Percentiles rank a stretch among this genome's conserved stretches.
Evolutionary conservation across 2,329 filamentous ascomycete species (phyloP).

Genomic region (Daldinia sp.): DNA sequence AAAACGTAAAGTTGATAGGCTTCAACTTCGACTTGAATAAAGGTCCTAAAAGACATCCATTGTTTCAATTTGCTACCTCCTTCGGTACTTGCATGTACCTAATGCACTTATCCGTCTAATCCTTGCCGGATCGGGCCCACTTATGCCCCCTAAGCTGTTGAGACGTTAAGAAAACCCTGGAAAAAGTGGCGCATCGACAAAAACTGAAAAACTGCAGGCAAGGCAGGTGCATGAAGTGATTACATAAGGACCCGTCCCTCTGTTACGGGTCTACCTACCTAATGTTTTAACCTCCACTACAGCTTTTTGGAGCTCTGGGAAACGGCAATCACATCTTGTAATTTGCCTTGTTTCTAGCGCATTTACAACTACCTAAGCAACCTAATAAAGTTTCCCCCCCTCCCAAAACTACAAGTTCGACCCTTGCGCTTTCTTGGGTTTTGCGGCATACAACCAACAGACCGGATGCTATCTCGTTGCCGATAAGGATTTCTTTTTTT

Average conservation of each 20-base stretch:
- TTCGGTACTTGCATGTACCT: constrained; percentile 2
- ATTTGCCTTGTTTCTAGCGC: constrained; percentile 21
- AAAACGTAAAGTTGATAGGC: not conserved
- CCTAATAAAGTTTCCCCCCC: not conserved
- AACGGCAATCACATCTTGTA: constrained; percentile 12
- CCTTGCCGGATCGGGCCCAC: constrained; percentile 1
- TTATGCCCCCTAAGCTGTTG: not conserved
- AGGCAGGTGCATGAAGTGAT: constrained; percentile 13
- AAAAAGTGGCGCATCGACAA: constrained; percentile 1
- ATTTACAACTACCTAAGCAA: constrained; percentile 4
- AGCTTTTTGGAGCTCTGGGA: constrained; percentile 28
- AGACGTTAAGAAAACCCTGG: constrained; percentile 7
- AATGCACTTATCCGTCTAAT: not conserved
- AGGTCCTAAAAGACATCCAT: not conserved
- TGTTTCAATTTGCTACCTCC: not conserved
- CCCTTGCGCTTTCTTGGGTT: constrained; percentile 15
- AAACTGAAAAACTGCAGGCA: constrained; percentile 4
- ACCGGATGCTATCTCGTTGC: constrained; percentile 11
- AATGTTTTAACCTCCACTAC: constrained; percentile 22
- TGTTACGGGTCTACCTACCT: constrained; percentile 8
- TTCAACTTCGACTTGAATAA: not conserved
- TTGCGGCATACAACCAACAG: constrained; percentile 4
- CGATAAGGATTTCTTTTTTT: constrained; percentile 10
- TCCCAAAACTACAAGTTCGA: not conserved
- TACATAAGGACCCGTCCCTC: constrained; percentile 27